phyloP scores from a whole-genome alignment of 495 filamentous ascomycete species.

The Daldinia vernicosa region DNA sequence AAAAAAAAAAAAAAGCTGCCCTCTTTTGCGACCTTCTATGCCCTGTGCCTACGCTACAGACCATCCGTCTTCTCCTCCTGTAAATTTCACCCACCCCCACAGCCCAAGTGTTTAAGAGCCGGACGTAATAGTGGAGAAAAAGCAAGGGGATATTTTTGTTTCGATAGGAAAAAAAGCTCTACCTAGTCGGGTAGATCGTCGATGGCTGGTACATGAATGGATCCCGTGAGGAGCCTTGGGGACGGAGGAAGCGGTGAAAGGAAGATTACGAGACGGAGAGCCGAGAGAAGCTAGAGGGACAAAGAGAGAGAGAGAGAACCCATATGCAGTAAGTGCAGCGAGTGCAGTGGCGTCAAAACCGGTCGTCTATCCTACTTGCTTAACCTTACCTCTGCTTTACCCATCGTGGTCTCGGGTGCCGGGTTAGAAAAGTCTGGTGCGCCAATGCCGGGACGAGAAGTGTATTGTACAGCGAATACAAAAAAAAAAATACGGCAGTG shows the following conservation, averaged over 20 bases:
- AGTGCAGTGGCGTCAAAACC: constrained; percentile 39
- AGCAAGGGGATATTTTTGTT: constrained; percentile 23
- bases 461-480: constrained; percentile 3
- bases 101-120: constrained; percentile 10
- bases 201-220: constrained; percentile 31
- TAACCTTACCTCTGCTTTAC: constrained; percentile 25
- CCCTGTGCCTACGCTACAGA: constrained; percentile 1
- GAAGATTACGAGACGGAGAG: constrained; percentile 36
- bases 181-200: constrained; percentile 32
- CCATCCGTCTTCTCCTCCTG: constrained; percentile 21
- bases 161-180: constrained; percentile 18
- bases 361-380: constrained; percentile 39
- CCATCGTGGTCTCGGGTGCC: constrained; percentile 29
- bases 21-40: background rate
- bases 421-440: constrained; percentile 30
- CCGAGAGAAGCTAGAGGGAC: constrained; percentile 5
- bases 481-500: background rate
- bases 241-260: constrained; percentile 38
- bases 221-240: constrained; percentile 26
- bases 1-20: background rate
- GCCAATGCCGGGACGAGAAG: constrained; percentile 26
- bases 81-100: constrained; percentile 20
- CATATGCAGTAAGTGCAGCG: constrained; percentile 39
- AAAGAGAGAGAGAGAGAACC: background rate
- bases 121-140: constrained; percentile 42